phyloP scores from a whole-genome alignment of 1,284 basidiomycete species.

The Leucoagaricus sp. region DNA sequence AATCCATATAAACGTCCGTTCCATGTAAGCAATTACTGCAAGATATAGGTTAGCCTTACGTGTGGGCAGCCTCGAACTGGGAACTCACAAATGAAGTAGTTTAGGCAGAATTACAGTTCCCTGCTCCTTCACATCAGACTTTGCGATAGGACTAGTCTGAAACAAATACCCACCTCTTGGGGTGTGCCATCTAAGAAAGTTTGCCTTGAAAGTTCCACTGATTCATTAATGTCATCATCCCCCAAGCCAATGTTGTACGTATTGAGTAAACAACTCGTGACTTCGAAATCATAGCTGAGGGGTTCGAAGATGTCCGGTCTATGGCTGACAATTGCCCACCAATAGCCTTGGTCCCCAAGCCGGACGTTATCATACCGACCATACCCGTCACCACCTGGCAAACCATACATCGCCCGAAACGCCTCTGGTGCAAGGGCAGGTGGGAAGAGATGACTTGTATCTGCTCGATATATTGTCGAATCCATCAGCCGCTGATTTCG shows the following conservation, averaged over 20 bases:
- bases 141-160: not conserved
- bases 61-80: not conserved
- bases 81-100: slow-evolving; percentile 48
- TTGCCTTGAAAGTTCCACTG: slow-evolving; percentile 36
- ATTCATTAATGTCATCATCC: slow-evolving; percentile 33
- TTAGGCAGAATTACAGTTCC: slow-evolving; percentile 43
- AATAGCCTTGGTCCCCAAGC: slow-evolving; percentile 52
- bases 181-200: slow-evolving; percentile 38
- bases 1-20: slow-evolving; percentile 43
- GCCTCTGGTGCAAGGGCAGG: slow-evolving; percentile 40
- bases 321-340: slow-evolving; percentile 51
- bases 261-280: slow-evolving; percentile 48
- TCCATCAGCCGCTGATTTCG: slow-evolving; percentile 47
- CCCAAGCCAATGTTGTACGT: slow-evolving; percentile 46
- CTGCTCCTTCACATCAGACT: slow-evolving; percentile 17
- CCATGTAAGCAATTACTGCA: slow-evolving; percentile 47
- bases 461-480: slow-evolving; percentile 40
- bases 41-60: not conserved
- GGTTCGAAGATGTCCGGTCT: slow-evolving; percentile 41
- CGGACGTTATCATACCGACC: slow-evolving; percentile 44
- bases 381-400: slow-evolving; percentile 31
- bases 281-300: slow-evolving; percentile 47
- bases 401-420: slow-evolving; percentile 46
- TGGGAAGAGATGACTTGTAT: slow-evolving; percentile 24
- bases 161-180: slow-evolving; percentile 30